Conservation (phyloP, 2,329 filamentous ascomycete species). For the Chaetomiaceae sp. region DNA sequence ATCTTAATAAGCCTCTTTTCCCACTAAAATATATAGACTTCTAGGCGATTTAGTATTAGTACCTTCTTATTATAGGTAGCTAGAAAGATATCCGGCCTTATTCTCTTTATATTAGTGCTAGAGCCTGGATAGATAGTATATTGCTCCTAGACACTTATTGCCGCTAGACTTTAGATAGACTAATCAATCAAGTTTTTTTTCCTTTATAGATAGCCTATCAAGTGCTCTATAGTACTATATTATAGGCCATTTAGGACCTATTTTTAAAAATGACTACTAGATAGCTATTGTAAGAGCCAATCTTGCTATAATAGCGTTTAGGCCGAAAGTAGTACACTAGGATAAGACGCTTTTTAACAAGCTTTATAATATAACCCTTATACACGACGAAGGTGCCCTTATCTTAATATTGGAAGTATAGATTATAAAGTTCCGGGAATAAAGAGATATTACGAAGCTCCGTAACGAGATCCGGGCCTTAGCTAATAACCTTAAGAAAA, state of each 20-base stretch:
- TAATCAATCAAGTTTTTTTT: not conserved
- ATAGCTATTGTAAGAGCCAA: slow-evolving; percentile 10
- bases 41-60: slow-evolving; percentile 1
- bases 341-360: slow-evolving; percentile 16
- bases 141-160: slow-evolving; percentile 5
- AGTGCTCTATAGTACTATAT: slow-evolving; percentile 17
- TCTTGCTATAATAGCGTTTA: slow-evolving; percentile 11
- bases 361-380: slow-evolving; percentile 13
- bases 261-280: slow-evolving; percentile 14
- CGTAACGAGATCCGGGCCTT: not conserved
- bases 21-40: slow-evolving; percentile 12
- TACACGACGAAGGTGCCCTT: slow-evolving; percentile 10
- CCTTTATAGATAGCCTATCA: slow-evolving; percentile 9
- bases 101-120: slow-evolving; percentile 12
- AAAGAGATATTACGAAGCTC: slow-evolving; percentile 13
- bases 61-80: slow-evolving; percentile 13
- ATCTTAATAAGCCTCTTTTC: slow-evolving; percentile 14
- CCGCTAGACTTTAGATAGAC: slow-evolving; percentile 4
- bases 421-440: slow-evolving; percentile 14
- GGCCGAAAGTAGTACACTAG: slow-evolving; percentile 4
- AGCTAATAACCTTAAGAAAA: slow-evolving; percentile 14
- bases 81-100: slow-evolving; percentile 9
- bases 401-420: slow-evolving; percentile 10
- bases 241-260: slow-evolving; percentile 8
- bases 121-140: slow-evolving; percentile 17